These are phyloP conservation scores for Brassica carinata DNA, from an alignment of 345 rosid genomes.

Conservation along the genomic window DNA sequence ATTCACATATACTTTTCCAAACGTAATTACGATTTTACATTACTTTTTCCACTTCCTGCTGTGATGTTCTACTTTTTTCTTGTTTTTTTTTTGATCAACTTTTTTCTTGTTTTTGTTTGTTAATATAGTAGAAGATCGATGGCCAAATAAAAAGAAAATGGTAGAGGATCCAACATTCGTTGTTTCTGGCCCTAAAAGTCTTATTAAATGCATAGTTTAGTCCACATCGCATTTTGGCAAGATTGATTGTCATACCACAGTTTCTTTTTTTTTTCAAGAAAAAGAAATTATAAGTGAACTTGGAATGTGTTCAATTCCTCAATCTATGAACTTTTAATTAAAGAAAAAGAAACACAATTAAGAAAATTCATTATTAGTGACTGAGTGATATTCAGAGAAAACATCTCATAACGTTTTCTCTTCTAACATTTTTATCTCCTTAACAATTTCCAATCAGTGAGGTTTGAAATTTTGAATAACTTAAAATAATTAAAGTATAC, in stretches of 20 bases:
- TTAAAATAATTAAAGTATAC: background rate
- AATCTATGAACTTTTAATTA: background rate
- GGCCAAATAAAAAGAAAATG: background rate
- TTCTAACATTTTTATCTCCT: background rate
- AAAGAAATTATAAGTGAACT: background rate
- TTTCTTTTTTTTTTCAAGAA: background rate
- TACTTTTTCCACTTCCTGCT: constrained; percentile 1
- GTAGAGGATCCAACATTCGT: constrained; percentile 1
- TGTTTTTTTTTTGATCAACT: background rate
- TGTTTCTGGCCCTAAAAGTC: background rate
- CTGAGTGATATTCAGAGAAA: background rate
- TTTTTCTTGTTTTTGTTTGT: background rate
- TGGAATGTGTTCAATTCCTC: constrained; percentile 4
- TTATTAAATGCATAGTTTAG: background rate
- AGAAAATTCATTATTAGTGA: background rate
- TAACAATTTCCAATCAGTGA: background rate
- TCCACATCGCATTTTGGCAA: constrained; percentile 16
- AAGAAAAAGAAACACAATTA: background rate
- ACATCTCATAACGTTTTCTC: background rate
- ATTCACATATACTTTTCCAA: background rate
- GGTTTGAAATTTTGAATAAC: background rate
- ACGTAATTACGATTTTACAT: background rate
- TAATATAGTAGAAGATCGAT: background rate
- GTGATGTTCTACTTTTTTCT: background rate
- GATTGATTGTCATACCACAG: constrained; percentile 8